Conservation (phyloP, 202 grass and related monocot genomes). For the Zizania palustris region DNA sequence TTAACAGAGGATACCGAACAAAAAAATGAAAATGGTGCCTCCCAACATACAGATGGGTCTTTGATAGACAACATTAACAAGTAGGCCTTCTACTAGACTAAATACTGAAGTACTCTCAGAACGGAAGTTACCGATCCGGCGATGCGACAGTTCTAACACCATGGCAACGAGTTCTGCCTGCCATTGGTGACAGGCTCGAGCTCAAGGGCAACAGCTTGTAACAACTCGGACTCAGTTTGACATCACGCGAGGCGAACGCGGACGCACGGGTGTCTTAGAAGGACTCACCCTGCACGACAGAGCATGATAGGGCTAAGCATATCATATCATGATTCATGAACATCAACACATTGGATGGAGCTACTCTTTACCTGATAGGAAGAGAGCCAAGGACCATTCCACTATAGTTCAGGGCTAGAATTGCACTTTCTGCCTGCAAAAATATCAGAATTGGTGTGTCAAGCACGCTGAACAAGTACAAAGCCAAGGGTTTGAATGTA, state of each 20-base stretch:
- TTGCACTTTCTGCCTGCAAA: constrained; percentile 86
- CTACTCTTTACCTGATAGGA: constrained; percentile 63
- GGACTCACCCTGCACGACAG: constrained; percentile 71
- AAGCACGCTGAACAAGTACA: background rate
- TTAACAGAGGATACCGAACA: constrained; percentile 30
- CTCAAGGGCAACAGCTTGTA: background rate
- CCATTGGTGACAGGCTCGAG: constrained; percentile 29
- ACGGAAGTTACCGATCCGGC: constrained; percentile 37
- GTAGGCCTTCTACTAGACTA: constrained; percentile 32
- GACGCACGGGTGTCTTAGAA: constrained; percentile 87
- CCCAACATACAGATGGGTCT: constrained; percentile 38
- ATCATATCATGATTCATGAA: background rate
- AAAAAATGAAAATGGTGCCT: constrained; percentile 31
- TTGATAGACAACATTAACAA: constrained; percentile 36
- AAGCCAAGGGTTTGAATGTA: background rate
- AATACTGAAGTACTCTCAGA: constrained; percentile 28
- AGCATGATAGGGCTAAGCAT: constrained; percentile 2
- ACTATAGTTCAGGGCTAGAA: constrained; percentile 82
- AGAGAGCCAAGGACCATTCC: constrained; percentile 74
- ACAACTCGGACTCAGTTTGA: constrained; percentile 50
- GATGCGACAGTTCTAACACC: constrained; percentile 19
- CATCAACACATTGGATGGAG: background rate
- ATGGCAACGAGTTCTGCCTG: constrained; percentile 25
- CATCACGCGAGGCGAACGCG: constrained; percentile 58
- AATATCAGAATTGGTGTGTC: background rate